Percentiles rank a stretch among this genome's conserved stretches.
These are phyloP conservation scores for Scenedesmus sp. DNA, from an alignment of 163 green algal species.

Conservation along the genomic window DNA sequence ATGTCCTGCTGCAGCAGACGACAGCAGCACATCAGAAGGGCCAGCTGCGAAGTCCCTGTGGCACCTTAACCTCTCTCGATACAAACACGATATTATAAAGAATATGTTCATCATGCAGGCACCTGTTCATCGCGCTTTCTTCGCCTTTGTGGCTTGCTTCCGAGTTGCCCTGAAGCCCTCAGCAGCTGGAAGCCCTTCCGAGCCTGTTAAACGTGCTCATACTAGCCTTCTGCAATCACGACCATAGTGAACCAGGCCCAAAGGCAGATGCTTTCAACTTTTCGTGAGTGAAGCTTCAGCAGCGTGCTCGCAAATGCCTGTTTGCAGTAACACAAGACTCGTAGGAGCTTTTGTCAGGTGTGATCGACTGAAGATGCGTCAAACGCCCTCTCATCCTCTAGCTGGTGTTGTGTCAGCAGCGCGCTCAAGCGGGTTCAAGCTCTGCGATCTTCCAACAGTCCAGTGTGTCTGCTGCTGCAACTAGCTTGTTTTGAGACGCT, in stretches of 20 bases:
- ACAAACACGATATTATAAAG: not conserved
- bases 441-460: not conserved
- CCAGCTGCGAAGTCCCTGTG: not conserved
- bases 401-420: constrained; percentile 2
- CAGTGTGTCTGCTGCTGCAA: not conserved
- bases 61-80: not conserved
- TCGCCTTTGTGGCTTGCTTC: not conserved
- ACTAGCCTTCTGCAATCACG: not conserved
- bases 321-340: not conserved
- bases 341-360: not conserved
- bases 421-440: not conserved
- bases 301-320: not conserved
- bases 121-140: not conserved
- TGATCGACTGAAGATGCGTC: not conserved
- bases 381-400: not conserved
- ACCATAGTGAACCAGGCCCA: not conserved
- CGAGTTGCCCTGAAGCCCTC: not conserved
- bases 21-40: not conserved
- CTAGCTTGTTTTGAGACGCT: not conserved
- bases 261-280: not conserved
- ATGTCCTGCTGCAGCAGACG: not conserved
- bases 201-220: not conserved
- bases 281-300: not conserved
- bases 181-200: not conserved
- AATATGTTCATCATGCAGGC: too few species aligned